Conservation (phyloP, 202 grass and related monocot species). For the Eragrostis tef region DNA sequence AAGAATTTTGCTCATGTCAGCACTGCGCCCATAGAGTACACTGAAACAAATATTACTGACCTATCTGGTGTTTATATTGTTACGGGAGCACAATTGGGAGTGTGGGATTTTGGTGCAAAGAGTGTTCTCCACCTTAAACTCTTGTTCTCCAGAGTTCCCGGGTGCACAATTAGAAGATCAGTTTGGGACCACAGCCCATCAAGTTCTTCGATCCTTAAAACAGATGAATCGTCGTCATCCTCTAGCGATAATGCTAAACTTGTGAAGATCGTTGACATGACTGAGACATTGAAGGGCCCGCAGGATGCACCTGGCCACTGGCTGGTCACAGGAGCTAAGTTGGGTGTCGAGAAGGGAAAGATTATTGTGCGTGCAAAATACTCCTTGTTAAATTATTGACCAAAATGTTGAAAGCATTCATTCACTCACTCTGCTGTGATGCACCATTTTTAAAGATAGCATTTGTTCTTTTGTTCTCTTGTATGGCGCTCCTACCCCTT, state of each 20-base stretch:
- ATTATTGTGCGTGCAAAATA: conserved; percentile 94
- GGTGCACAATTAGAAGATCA: conserved; percentile 95
- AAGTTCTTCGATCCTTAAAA: conserved; percentile 44
- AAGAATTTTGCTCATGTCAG: conserved; percentile 96
- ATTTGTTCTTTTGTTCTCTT: conserved; percentile 65
- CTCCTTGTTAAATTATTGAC: conserved; percentile 98
- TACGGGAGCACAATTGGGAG: conserved; percentile 90
- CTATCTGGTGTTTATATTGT: conserved; percentile 93
- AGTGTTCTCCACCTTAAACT: conserved; percentile 90
- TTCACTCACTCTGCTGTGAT: conserved; percentile 57
- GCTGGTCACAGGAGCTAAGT: conserved; percentile 93
- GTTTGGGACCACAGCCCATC: conserved; percentile 94
- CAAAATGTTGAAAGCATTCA: conserved; percentile 58
- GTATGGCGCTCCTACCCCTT: conserved; percentile 50
- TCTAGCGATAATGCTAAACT: conserved; percentile 77
- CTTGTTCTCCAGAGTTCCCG: conserved; percentile 91
- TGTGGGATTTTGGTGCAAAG: conserved; percentile 95
- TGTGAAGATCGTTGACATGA: conserved; percentile 85
- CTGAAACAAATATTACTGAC: conserved; percentile 85
- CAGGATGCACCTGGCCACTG: conserved; percentile 92
- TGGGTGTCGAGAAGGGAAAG: conserved; percentile 89
- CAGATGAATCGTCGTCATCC: conserved; percentile 72
- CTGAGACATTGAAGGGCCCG: conserved; percentile 79
- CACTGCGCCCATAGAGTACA: conserved; percentile 86
- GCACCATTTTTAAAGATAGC: conserved; percentile 55